phyloP scores from a whole-genome alignment of 2,329 filamentous ascomycete species.

The Fusarium temperatum region DNA sequence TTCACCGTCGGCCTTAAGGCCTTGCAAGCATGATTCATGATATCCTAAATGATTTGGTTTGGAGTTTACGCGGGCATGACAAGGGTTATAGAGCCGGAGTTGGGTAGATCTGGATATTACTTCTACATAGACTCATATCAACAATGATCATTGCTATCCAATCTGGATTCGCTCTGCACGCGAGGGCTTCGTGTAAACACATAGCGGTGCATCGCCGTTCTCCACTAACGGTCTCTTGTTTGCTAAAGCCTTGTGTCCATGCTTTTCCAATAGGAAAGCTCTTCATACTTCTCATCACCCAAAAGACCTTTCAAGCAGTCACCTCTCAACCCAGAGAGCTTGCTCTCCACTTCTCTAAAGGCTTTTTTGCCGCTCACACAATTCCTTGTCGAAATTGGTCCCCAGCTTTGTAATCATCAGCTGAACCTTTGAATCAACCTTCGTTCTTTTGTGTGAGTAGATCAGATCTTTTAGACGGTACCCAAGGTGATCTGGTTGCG shows the following conservation, averaged over 20 bases:
- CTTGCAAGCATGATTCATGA: slow-evolving; percentile 25
- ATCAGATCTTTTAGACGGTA: not conserved
- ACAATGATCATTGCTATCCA: not conserved
- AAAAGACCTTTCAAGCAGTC: slow-evolving; percentile 1
- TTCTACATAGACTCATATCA: not conserved
- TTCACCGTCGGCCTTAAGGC: slow-evolving; percentile 37
- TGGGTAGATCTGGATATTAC: slow-evolving; percentile 5
- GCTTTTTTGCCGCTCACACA: not conserved
- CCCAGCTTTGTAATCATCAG: slow-evolving; percentile 1
- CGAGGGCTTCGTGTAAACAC: not conserved
- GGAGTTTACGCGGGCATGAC: slow-evolving; percentile 30
- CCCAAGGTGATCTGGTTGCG: not conserved
- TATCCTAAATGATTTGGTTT: not conserved
- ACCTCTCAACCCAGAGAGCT: not conserved
- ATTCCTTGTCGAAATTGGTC: not conserved
- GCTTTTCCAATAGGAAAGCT: not conserved
- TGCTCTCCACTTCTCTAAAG: not conserved
- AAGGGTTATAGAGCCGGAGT: slow-evolving; percentile 30
- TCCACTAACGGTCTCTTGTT: not conserved
- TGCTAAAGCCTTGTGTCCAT: not conserved
- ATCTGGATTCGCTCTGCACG: not conserved
- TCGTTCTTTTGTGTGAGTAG: not conserved
- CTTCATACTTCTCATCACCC: not conserved
- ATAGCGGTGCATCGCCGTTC: not conserved
- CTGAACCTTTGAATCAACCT: not conserved